Conservation (phyloP, 331 rosid genomes). For the Quercus lobata region DNA sequence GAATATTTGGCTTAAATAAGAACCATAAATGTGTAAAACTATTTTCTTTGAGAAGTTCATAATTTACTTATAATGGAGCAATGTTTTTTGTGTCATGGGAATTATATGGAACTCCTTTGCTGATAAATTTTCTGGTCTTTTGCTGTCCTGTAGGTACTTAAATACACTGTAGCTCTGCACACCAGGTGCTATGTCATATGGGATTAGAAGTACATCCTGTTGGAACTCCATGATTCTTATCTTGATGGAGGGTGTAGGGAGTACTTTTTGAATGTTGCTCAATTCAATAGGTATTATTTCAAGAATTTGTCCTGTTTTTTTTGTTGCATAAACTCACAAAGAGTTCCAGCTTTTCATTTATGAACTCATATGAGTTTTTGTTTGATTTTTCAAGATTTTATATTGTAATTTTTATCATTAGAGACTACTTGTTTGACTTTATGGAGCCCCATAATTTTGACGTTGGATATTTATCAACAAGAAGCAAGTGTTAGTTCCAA, state of each 20-base stretch:
- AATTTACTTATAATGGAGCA: background rate
- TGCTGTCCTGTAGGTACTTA: conserved; percentile 19
- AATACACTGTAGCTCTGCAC: conserved; percentile 6
- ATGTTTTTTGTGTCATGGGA: background rate
- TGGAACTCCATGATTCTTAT: background rate
- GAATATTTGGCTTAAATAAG: background rate
- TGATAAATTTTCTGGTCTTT: background rate
- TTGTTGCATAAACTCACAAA: background rate
- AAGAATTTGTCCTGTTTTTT: background rate
- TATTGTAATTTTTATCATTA: background rate
- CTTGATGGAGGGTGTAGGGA: background rate
- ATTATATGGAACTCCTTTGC: background rate
- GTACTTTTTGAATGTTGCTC: background rate
- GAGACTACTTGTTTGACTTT: background rate
- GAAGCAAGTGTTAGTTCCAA: too few species aligned
- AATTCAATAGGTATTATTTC: background rate
- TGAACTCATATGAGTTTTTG: background rate
- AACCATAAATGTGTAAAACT: background rate
- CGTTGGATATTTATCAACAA: background rate
- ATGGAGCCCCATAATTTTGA: background rate
- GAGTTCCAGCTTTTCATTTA: background rate
- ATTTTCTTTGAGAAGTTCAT: background rate
- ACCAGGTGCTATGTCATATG: conserved; percentile 1
- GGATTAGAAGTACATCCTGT: background rate
- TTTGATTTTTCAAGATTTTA: background rate